These are phyloP conservation scores for Umbelopsis sp. DNA, from an alignment of 371 early-diverging fungal genomes.

Conservation along the genomic window DNA sequence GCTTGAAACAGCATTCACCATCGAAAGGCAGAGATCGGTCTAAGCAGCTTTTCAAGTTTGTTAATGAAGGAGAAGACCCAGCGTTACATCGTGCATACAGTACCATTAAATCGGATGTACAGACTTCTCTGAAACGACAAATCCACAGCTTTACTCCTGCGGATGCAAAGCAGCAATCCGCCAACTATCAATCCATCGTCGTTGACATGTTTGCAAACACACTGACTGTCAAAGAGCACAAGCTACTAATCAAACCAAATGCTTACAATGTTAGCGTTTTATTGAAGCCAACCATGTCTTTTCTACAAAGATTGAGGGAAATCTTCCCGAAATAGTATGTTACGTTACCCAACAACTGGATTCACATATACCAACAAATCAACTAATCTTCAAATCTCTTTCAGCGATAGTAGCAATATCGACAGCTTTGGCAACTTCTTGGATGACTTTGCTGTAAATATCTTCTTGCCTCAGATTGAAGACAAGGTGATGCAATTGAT, in stretches of 20 bases:
- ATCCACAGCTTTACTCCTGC: constrained; percentile 34
- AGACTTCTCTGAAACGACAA: constrained; percentile 36
- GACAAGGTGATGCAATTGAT: constrained; percentile 71
- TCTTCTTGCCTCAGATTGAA: constrained; percentile 77
- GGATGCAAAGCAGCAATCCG: constrained; percentile 19
- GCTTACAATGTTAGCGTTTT: constrained; percentile 74
- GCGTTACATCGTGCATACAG: constrained; percentile 45
- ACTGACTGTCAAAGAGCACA: constrained; percentile 66
- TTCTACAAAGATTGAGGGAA: constrained; percentile 60
- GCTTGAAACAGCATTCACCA: constrained; percentile 31
- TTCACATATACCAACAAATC: background rate
- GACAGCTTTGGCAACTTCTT: constrained; percentile 72
- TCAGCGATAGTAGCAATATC: constrained; percentile 50
- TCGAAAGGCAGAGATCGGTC: constrained; percentile 33
- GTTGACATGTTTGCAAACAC: constrained; percentile 73
- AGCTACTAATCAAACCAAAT: constrained; percentile 70
- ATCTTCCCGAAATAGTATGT: constrained; percentile 59
- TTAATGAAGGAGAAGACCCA: constrained; percentile 34
- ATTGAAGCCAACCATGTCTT: constrained; percentile 69
- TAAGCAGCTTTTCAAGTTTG: constrained; percentile 50
- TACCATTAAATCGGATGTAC: constrained; percentile 35
- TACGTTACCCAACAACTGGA: background rate
- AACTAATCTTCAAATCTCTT: background rate
- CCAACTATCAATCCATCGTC: constrained; percentile 41
- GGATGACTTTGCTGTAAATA: constrained; percentile 78